Evolutionary conservation across 129 eudicot genomes (phyloP).

Genomic region (Pulicaria dysenterica): DNA sequence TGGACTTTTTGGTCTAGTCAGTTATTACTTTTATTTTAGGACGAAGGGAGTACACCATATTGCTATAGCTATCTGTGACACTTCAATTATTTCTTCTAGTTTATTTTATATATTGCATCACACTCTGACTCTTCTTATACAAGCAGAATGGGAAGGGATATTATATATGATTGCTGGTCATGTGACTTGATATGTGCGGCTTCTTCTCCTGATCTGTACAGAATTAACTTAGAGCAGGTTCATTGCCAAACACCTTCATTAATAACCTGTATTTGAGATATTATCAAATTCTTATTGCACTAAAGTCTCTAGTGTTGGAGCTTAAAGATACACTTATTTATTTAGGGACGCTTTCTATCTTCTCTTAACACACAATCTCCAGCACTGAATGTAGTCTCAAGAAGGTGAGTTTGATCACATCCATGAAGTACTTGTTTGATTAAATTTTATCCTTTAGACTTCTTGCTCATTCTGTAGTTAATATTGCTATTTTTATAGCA

Average conservation of each 20-base stretch:
- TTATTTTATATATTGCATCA: slow-evolving; percentile 1
- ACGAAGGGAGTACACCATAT: neutral
- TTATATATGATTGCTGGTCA: slow-evolving; percentile 89
- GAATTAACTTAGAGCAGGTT: slow-evolving; percentile 96
- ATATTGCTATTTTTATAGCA: slow-evolving; percentile 38
- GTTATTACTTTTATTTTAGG: neutral
- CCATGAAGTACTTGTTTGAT: slow-evolving; percentile 6
- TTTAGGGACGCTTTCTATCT: slow-evolving; percentile 87
- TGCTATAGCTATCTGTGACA: neutral
- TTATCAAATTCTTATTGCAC: neutral
- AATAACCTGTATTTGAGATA: neutral
- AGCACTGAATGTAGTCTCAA: slow-evolving; percentile 83
- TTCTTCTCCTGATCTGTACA: slow-evolving; percentile 94
- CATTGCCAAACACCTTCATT: neutral
- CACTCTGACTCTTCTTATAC: slow-evolving; percentile 6
- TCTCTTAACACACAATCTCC: slow-evolving; percentile 86
- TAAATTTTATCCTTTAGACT: neutral
- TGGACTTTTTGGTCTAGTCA: neutral
- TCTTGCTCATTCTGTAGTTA: slow-evolving; percentile 26
- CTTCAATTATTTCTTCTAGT: neutral
- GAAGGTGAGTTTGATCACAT: slow-evolving; percentile 62
- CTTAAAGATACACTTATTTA: slow-evolving; percentile 18
- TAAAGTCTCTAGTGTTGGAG: neutral
- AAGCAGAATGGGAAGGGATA: slow-evolving; percentile 96
- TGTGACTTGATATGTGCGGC: slow-evolving; percentile 98